Evolutionary conservation across 768 basidiomycete species (phyloP), one percentile per base, ranked within the genome.

Genomic region (Termitomyces eurrhizus): DNA sequence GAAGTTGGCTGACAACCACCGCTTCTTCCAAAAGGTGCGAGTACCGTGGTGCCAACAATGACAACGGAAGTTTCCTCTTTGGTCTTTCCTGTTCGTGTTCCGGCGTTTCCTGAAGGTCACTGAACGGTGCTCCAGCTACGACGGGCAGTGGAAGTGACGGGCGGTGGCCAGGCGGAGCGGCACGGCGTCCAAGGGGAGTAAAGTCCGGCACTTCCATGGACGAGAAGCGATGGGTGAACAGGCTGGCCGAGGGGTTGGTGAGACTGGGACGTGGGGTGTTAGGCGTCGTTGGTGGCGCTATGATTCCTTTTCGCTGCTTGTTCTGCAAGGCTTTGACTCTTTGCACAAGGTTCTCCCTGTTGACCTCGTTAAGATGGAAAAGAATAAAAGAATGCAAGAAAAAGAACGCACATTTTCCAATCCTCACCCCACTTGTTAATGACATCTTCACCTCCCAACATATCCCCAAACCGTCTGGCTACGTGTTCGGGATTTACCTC

Each of bases 1-100:
- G 56, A 49, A 69, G 64, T 24, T 69, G 65, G 41, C 73, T 73
- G 57, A 85, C 67, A 0, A 74, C 69, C n/a, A 75, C 69, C 5
- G 83, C 83, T 66, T 85, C 84, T 26, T 85, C 82, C 63, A 85
- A 67, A 1, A 87, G 71, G 70, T 85, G 83, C 6, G 80, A 81
- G 66, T 87, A 87, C 24, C 83, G 69, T 7, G 84, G 85, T 1
- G 82, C 84, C 1, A 83, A 64, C 59, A 84, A 62, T 2, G 79
- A 72, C 16, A 76, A 65, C 3, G 80, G 80, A 18, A 78, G 67
- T 6, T 64, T 71, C 58, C 69, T 71, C 41, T 56, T 61, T 6
- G 57, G 48, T 32, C 52, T 61, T 48, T 59, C 63, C 8, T 58
- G 35, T 42, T 57, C 61, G 37, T 39, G 26, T 12, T 58, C 49